Conservation (phyloP, 116 monocot species). For the Thalassia testudinum region DNA sequence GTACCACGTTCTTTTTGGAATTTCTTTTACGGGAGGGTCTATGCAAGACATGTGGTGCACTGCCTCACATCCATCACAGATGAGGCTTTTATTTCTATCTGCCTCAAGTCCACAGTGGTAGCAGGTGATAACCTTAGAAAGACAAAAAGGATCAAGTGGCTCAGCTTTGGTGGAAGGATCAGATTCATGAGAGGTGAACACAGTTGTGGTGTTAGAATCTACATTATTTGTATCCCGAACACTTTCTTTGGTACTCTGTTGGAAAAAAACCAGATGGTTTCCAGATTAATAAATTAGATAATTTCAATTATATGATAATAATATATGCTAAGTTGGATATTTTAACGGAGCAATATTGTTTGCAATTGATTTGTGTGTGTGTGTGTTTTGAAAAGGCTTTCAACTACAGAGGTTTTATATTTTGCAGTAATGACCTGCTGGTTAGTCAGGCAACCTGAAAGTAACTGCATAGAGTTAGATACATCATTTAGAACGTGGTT, state of each 20-base stretch:
- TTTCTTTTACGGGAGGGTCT: conserved; percentile 15
- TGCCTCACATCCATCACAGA: conserved; percentile 55
- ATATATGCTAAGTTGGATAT: too few species aligned
- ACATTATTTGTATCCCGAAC: neutral
- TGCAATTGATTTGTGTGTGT: too few species aligned
- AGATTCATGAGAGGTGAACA: conserved; percentile 6
- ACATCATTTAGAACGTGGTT: too few species aligned
- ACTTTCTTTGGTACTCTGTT: neutral
- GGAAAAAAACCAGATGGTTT: too few species aligned
- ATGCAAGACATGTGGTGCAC: conserved; percentile 50
- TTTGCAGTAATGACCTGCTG: too few species aligned
- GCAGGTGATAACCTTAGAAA: conserved; percentile 30
- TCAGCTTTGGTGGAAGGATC: conserved; percentile 30
- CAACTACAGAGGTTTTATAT: too few species aligned
- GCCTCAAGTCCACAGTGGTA: conserved; percentile 38
- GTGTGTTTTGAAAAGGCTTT: too few species aligned
- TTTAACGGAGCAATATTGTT: too few species aligned
- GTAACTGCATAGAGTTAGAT: too few species aligned
- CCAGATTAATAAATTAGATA: too few species aligned
- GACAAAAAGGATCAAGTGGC: conserved; percentile 33
- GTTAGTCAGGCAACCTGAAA: too few species aligned
- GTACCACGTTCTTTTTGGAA: conserved; percentile 38
- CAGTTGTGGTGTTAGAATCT: neutral
- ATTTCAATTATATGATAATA: too few species aligned
- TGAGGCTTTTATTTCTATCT: conserved; percentile 25